Conservation (phyloP, 192 early-diverging fungal genomes). For the Umbelopsis sp. region DNA sequence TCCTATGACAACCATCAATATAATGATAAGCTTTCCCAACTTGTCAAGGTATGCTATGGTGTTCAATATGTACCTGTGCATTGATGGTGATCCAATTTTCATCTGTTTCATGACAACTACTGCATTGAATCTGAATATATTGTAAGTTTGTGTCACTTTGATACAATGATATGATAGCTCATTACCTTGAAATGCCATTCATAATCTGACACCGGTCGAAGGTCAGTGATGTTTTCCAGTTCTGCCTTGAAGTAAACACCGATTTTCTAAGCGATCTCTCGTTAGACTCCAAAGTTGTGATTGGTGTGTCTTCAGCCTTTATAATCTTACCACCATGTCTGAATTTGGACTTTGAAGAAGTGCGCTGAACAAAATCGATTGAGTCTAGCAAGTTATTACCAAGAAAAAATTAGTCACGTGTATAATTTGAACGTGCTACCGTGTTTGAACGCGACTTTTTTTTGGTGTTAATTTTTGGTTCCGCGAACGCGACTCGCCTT, state of each 20-base stretch:
- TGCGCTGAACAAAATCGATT: too few species aligned
- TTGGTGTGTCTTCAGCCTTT: background rate
- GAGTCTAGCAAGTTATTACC: too few species aligned
- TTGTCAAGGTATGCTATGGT: background rate
- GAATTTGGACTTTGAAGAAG: background rate
- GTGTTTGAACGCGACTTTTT: constrained; percentile 14
- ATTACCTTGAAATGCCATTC: constrained; percentile 72
- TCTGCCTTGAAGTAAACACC: constrained; percentile 76
- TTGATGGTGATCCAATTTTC: constrained; percentile 70
- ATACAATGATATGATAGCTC: background rate
- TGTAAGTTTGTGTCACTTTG: too few species aligned
- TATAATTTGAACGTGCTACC: background rate
- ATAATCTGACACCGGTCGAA: constrained; percentile 61
- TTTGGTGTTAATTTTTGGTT: background rate
- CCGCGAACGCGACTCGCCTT: background rate
- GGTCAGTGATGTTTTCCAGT: constrained; percentile 78
- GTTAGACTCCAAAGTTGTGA: background rate
- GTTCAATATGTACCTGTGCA: constrained; percentile 41
- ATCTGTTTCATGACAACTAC: constrained; percentile 77
- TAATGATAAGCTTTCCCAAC: constrained; percentile 17
- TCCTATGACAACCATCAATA: constrained; percentile 43
- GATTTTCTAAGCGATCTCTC: constrained; percentile 32
- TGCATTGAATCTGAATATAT: constrained; percentile 64
- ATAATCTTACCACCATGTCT: background rate
- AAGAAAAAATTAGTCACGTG: background rate